Base-by-base conservation (phyloP, 345 rosid genomes). In the Durio zibethinus region DNA sequence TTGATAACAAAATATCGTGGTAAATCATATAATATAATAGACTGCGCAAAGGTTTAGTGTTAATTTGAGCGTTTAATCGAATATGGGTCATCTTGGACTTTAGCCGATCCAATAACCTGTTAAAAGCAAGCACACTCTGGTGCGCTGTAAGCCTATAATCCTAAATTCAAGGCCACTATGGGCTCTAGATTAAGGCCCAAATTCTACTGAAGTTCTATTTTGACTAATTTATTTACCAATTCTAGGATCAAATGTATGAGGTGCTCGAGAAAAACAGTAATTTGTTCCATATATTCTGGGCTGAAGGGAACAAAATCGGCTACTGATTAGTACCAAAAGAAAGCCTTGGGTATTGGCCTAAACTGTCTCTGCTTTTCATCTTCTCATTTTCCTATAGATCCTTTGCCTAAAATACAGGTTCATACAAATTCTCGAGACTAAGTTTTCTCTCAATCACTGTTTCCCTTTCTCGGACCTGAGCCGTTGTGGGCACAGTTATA, bases 401-500 rank as follows among this genome's bases (percentile, higher is more conserved):
- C 21, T n/a, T 1, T 45, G 2, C 36, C 8, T 7, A 63, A n/a
- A 56, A 6, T 78, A 72, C 21, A 66, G 74, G 50, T 11, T 80
- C 47, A 68, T n/a, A 50, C 29, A 36, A 18, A 1, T 11, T 68
- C 40, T 47, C 60, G 12, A 27, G 35, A n/a, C n/a, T n/a, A n/a
- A n/a, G n/a, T n/a, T n/a, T n/a, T n/a, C n/a, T n/a, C n/a, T n/a
- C n/a, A n/a, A n/a, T n/a, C n/a, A n/a, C n/a, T n/a, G n/a, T n/a
- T n/a, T n/a, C n/a, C n/a, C n/a, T n/a, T n/a, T n/a, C n/a, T n/a
- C n/a, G n/a, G n/a, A n/a, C 76, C 0, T 78, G 72, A 73, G 78
- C 52, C 10, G 64, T 78, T 68, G 84, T 76, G n/a, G 73, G 76
- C 47, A 52, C 79, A 18, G 72, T 78, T 69, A 79, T 48, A 35